A percentile compares a stretch with the other conserved stretches of the same genome.
phyloP scores from a whole-genome alignment of 2,329 filamentous ascomycete genomes.

The Penicillium sp. region DNA sequence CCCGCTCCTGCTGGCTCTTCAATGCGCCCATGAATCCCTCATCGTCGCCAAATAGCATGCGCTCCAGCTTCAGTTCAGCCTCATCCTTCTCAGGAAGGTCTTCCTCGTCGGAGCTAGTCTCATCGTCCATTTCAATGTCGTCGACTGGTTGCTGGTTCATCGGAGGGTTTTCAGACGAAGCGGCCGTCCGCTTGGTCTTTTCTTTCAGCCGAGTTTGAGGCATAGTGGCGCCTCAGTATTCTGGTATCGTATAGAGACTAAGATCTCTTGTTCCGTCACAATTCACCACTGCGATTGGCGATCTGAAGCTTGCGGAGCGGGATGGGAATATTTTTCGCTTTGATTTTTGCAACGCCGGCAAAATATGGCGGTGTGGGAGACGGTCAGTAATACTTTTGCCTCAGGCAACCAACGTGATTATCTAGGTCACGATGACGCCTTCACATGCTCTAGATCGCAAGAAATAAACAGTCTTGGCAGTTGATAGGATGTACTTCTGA shows the following conservation, averaged over 20 bases:
- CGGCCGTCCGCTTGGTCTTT: slow-evolving; percentile 29
- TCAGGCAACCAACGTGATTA: background rate
- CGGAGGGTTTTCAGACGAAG: slow-evolving; percentile 24
- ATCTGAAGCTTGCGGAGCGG: slow-evolving; percentile 14
- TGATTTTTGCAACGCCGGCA: slow-evolving; percentile 30
- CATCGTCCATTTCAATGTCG: slow-evolving; percentile 28
- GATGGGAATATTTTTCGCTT: slow-evolving; percentile 36
- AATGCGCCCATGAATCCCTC: slow-evolving; percentile 77
- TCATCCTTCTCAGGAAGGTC: slow-evolving; percentile 67
- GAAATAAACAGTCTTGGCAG: background rate
- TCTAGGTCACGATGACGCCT: background rate
- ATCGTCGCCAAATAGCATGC: slow-evolving; percentile 82
- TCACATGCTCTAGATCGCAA: background rate
- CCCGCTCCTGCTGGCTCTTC: slow-evolving; percentile 54
- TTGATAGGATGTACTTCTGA: background rate
- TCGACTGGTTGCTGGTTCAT: slow-evolving; percentile 20
- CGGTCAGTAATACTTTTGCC: slow-evolving; percentile 17
- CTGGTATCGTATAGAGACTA: background rate
- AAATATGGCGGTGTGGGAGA: slow-evolving; percentile 28
- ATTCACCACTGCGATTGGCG: slow-evolving; percentile 8
- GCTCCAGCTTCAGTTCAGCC: slow-evolving; percentile 81
- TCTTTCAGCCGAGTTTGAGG: slow-evolving; percentile 28
- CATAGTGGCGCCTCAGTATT: slow-evolving; percentile 21
- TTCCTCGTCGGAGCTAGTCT: slow-evolving; percentile 25
- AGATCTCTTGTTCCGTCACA: background rate